Base-by-base conservation (phyloP, 192 early-diverging fungal genomes). In the Linnemannia hyalina region DNA sequence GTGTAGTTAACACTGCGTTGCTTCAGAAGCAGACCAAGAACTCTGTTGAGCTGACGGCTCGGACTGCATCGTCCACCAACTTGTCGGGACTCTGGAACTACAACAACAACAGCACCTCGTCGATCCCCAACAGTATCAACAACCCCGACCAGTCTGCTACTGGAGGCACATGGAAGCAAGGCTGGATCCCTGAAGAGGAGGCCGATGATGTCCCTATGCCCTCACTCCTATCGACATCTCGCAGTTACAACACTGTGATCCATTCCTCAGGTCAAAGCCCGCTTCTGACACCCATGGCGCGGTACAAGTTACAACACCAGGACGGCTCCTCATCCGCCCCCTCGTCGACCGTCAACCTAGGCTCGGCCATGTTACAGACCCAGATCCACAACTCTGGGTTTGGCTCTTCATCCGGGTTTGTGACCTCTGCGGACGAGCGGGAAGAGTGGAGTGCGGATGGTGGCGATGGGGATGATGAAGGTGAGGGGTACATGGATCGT, bases 381-480 rank as follows among this genome's bases (percentile, higher is more conserved):
- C 20, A 68, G 42, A 63, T 15, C 35, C 20, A 36, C n/a, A 44
- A 40, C n/a, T 35, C 69, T 46, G 81, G 76, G 8, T 44, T 68
- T 35, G 79, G 29, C 5, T 80, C 83, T 35, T 65, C 57, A 2
- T 63, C 60, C 2, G 84, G 84, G 23, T 81, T 81, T 46, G 75
- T 55, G 7, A 77, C 75, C 32, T 86, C 84, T 76, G 80, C 84
- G 3, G 84, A 86, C 41, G 84, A 86, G 46, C 79, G 84, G 15
- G 80, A 86, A 13, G 84, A 86, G n/a, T 86, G 84, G 84, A 86
- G 84, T 65, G 76, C 75, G 5, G 84, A 86, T 70, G 76, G 76
- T 65, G 77, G 73, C 7, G 84, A 86, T 75, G 76, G 84, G 0
- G 79, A 86, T 68, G 84, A 77, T 57, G 84, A 86, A 60, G 80